Evolutionary conservation across 2,329 filamentous ascomycete species (phyloP).

Genomic region (Phialophora macrospora): DNA sequence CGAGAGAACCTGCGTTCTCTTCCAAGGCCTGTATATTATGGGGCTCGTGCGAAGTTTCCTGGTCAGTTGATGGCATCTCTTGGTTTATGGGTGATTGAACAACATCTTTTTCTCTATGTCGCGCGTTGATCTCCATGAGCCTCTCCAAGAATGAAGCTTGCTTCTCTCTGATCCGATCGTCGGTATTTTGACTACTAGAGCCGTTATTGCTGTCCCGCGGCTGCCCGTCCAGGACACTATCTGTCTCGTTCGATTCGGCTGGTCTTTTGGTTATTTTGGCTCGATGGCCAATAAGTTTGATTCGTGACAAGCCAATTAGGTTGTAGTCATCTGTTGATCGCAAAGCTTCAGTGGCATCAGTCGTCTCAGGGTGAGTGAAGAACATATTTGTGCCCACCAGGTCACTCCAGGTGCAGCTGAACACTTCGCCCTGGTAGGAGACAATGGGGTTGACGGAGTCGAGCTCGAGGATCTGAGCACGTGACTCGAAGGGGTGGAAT

Average conservation of each 20-base stretch:
- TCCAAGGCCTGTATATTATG: slow-evolving; percentile 46
- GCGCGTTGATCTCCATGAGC: slow-evolving; percentile 67
- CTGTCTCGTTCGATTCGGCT: slow-evolving; percentile 9
- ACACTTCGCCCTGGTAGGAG: slow-evolving; percentile 77
- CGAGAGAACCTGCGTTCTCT: slow-evolving; percentile 45
- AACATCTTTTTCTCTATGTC: slow-evolving; percentile 67
- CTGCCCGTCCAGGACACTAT: slow-evolving; percentile 12
- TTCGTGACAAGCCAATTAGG: slow-evolving; percentile 71
- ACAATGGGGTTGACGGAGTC: slow-evolving; percentile 77
- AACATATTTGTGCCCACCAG: slow-evolving; percentile 84
- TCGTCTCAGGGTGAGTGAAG: slow-evolving; percentile 64
- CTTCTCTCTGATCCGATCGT: slow-evolving; percentile 43
- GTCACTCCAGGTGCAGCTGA: slow-evolving; percentile 79
- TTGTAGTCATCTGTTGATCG: slow-evolving; percentile 61
- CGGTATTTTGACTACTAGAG: slow-evolving; percentile 8
- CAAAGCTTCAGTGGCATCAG: slow-evolving; percentile 40
- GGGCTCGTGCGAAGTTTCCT: slow-evolving; percentile 43
- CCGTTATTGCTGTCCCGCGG: slow-evolving; percentile 9
- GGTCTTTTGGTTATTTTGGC: slow-evolving; percentile 60
- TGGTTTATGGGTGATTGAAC: slow-evolving; percentile 56
- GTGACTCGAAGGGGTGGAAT: slow-evolving; percentile 42
- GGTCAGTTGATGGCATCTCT: slow-evolving; percentile 46
- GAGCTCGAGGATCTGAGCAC: slow-evolving; percentile 79
- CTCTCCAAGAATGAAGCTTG: slow-evolving; percentile 66
- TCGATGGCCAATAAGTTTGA: slow-evolving; percentile 71